Evolutionary conservation across 1,284 basidiomycete genomes (phyloP).

Genomic region (Xerocomus cyaneibrunnescens): DNA sequence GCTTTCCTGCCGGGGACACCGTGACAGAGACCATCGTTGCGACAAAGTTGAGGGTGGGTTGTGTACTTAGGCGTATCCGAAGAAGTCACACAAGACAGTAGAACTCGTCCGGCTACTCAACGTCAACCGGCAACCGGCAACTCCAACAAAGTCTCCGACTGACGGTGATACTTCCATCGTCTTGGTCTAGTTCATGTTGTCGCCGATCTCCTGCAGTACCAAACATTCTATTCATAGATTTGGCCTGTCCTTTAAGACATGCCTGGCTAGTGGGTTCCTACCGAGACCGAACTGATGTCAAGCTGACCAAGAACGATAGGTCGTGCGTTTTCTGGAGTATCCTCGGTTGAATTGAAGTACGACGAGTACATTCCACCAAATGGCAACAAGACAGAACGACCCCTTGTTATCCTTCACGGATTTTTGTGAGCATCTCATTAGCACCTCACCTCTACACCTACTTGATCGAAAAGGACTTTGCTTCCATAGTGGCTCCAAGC

Average conservation of each 20-base stretch:
- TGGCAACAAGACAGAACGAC: constrained; percentile 41
- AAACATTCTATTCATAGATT: not conserved
- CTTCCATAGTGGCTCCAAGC: constrained; percentile 64
- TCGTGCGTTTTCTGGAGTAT: constrained; percentile 20
- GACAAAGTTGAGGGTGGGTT: not conserved
- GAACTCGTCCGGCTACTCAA: too few relatives aligned
- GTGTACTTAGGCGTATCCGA: too few relatives aligned
- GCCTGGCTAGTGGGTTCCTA: constrained; percentile 7
- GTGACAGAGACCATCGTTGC: constrained; percentile 58
- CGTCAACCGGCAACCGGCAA: constrained; percentile 1
- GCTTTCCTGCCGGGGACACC: constrained; percentile 48
- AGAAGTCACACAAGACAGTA: too few relatives aligned
- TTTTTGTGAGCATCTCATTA: constrained; percentile 49
- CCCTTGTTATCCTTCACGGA: constrained; percentile 67
- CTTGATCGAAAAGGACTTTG: constrained; percentile 1
- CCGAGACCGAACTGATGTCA: not conserved
- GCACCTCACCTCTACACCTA: not conserved
- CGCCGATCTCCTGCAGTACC: not conserved
- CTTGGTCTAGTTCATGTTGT: constrained; percentile 9
- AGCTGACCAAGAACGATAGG: constrained; percentile 21
- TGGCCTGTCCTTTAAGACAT: not conserved
- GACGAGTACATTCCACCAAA: constrained; percentile 43
- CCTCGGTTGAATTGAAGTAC: constrained; percentile 44
- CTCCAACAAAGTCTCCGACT: too few relatives aligned
- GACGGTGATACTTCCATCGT: too few relatives aligned